Evolutionary conservation across 2,329 filamentous ascomycete species (phyloP).

Genomic region (Knufia fluminis): DNA sequence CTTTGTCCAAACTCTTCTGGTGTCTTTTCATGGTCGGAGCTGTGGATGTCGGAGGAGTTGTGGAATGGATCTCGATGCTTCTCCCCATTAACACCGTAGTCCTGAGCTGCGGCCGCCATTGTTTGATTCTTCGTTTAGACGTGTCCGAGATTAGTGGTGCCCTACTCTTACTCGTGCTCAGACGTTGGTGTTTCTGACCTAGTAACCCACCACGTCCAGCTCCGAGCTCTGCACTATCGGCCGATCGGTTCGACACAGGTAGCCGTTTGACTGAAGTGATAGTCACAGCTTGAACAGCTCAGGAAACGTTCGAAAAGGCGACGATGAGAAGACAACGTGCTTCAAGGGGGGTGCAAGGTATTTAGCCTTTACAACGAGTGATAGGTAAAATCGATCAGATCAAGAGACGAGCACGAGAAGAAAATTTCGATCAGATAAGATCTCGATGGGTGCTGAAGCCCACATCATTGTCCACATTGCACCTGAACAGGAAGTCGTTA

Average conservation of each 20-base stretch:
- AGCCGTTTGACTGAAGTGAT: too few species aligned
- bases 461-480: too few species aligned
- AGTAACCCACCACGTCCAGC: too few species aligned
- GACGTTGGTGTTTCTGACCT: too few species aligned
- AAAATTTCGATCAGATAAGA: constrained; percentile 5
- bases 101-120: background rate
- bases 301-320: too few species aligned
- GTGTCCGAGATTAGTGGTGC: background rate
- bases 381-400: background rate
- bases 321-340: too few species aligned
- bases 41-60: background rate
- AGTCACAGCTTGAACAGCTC: too few species aligned
- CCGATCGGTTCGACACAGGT: too few species aligned
- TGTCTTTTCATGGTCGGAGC: background rate
- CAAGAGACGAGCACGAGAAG: background rate
- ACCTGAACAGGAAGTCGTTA: background rate
- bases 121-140: background rate
- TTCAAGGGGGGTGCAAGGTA: too few species aligned
- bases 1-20: constrained; percentile 4
- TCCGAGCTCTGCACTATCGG: too few species aligned
- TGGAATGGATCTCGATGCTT: background rate
- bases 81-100: background rate
- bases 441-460: background rate
- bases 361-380: too few species aligned
- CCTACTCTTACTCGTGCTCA: background rate